phyloP scores from a whole-genome alignment of 768 basidiomycete genomes.

The Lentinula aciculospora region DNA sequence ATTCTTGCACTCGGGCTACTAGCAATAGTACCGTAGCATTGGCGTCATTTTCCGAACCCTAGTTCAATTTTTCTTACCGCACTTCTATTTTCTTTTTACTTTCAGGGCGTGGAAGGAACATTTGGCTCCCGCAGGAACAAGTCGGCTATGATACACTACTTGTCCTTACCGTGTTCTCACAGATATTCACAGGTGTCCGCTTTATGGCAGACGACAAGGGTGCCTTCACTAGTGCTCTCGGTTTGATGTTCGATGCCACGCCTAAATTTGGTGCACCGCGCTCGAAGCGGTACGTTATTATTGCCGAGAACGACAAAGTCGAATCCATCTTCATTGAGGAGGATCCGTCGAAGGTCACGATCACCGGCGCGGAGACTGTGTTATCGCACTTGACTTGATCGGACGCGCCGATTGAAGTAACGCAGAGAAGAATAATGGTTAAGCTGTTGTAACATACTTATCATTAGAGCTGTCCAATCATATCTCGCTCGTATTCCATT shows the following conservation, averaged over 20 bases:
- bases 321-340: slow-evolving; percentile 39
- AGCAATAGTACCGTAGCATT: neutral
- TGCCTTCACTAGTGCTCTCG: slow-evolving; percentile 44
- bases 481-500: no score
- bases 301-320: slow-evolving; percentile 44
- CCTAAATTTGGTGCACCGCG: slow-evolving; percentile 60
- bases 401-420: neutral
- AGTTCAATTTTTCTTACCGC: neutral
- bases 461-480: no score
- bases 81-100: neutral
- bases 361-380: slow-evolving; percentile 38
- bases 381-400: slow-evolving; percentile 24
- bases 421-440: neutral
- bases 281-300: slow-evolving; percentile 48
- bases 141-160: slow-evolving; percentile 26
- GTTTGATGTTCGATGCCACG: slow-evolving; percentile 59
- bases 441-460: no score
- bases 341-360: slow-evolving; percentile 29
- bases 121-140: slow-evolving; percentile 49
- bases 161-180: slow-evolving; percentile 9
- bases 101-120: slow-evolving; percentile 65
- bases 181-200: slow-evolving; percentile 33
- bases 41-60: slow-evolving; percentile 1
- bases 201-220: slow-evolving; percentile 72
- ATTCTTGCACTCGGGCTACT: no score